Conservation (phyloP, 2,329 filamentous ascomycete species). For the Calcarisporium arbuscula region DNA sequence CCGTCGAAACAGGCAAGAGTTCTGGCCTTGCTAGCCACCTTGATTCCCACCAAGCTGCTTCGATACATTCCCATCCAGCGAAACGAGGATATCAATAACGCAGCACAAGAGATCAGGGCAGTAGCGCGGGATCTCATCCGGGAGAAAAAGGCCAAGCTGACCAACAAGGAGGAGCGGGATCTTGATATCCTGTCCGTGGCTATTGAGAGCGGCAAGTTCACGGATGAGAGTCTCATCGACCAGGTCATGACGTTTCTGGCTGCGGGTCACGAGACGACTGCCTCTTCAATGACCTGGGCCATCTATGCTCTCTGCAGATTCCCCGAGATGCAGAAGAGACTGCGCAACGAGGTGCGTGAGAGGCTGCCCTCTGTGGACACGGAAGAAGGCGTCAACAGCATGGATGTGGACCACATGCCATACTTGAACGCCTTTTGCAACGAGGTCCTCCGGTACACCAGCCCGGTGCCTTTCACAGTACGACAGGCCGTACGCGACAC, state of each 20-base stretch:
- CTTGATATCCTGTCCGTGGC: slow-evolving; percentile 78
- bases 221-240: slow-evolving; percentile 73
- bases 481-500: slow-evolving; percentile 61
- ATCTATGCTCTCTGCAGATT: slow-evolving; percentile 62
- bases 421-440: slow-evolving; percentile 76
- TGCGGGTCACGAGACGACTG: slow-evolving; percentile 76
- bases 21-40: slow-evolving; percentile 50
- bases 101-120: slow-evolving; percentile 53
- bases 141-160: slow-evolving; percentile 56
- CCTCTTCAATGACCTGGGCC: slow-evolving; percentile 70
- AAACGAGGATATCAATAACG: slow-evolving; percentile 57
- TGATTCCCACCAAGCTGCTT: slow-evolving; percentile 60
- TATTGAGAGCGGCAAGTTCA: slow-evolving; percentile 67
- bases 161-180: slow-evolving; percentile 42
- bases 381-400: slow-evolving; percentile 27
- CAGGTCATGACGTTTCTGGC: slow-evolving; percentile 88
- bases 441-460: slow-evolving; percentile 68
- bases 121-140: slow-evolving; percentile 63
- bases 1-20: slow-evolving; percentile 45
- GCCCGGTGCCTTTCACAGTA: slow-evolving; percentile 65
- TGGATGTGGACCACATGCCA: slow-evolving; percentile 64
- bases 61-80: slow-evolving; percentile 59
- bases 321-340: slow-evolving; percentile 56
- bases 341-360: slow-evolving; percentile 62
- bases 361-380: slow-evolving; percentile 46